Evolutionary conservation across 345 rosid species (phyloP).

Genomic region (Conringia planisiliqua): DNA sequence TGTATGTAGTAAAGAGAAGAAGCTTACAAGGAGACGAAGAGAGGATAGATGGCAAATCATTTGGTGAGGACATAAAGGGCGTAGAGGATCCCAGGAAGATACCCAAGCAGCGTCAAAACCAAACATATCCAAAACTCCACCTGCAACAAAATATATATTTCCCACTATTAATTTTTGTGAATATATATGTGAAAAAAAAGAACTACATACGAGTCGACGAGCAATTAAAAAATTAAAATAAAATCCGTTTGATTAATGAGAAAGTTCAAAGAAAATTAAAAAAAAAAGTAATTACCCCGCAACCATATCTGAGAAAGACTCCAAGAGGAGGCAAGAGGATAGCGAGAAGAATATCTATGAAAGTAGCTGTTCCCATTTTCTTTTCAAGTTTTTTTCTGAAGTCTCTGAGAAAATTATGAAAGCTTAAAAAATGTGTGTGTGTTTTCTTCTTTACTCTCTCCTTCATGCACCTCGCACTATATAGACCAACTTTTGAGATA

Average conservation of each 20-base stretch:
- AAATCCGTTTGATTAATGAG: neutral
- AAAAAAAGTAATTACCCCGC: constrained; percentile 41
- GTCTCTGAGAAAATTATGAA: neutral
- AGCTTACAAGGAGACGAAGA: constrained; percentile 25
- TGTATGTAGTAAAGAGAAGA: neutral
- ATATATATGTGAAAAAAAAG: neutral
- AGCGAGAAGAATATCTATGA: constrained; percentile 69
- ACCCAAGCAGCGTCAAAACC: constrained; percentile 61
- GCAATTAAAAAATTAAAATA: too few species aligned
- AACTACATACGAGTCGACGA: too few species aligned
- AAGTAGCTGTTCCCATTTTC: constrained; percentile 52
- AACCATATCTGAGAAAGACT: constrained; percentile 80
- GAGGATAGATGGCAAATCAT: constrained; percentile 32
- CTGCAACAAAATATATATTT: constrained; percentile 27
- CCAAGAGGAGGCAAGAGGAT: constrained; percentile 92
- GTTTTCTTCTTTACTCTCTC: neutral
- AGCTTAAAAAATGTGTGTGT: neutral
- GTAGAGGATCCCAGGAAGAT: constrained; percentile 77
- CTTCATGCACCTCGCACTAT: constrained; percentile 4
- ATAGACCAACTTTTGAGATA: constrained; percentile 28
- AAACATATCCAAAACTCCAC: constrained; percentile 90
- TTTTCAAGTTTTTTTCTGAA: neutral
- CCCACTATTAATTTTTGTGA: neutral
- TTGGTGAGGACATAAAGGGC: constrained; percentile 72
- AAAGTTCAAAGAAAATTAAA: neutral